Evolutionary conservation across 2,329 filamentous ascomycete species (phyloP), one percentile per base, ranked within the genome.

Genomic region (Volutella citrinella): DNA sequence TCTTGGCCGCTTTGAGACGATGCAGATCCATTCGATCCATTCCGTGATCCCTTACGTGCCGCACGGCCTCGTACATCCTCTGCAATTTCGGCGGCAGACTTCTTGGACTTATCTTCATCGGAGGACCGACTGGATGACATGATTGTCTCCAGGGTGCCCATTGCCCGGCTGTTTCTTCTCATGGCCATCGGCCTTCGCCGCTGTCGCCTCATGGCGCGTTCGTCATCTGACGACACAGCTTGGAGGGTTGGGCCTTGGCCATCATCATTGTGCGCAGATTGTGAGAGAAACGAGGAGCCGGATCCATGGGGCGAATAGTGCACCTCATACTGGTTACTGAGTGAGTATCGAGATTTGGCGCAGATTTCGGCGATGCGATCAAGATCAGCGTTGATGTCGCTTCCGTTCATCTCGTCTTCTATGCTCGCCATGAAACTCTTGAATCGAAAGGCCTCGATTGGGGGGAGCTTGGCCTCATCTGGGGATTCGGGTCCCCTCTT

Each of bases 361-460:
- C 78, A 83, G 19, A 83, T 82, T 55, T 82, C 78, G 10, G 79
- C 79, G 48, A 83, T 82, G 24, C 76, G 71, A 42, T 82, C 78
- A 30, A 83, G 61, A 48, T 81, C 76, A 10, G 76, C 65, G 32
- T 68, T 67, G 39, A 82, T 76, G 38, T 74, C 68, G 30, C 60
- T 60, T 6, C 59, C 60, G 5, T 50, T 52, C 31, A 63, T 62
- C 30, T 66, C 61, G 2, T 62, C 61, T 40, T 74, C 66, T 29
- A 78, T 65, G 38, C 74, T 72, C 32, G 71, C 69, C 66, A 83
- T 72, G 50, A 82, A 80, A 42, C 72, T 76, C 54, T 78, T 80
- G 63, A 82, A 82, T 33, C 69, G 77, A 46, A 82, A 83, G 10
- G 77, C 78, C 42, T 81, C 77, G 12, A 81, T 57, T 1, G 78